A percentile compares a stretch with the other conserved stretches of the same genome.
phyloP scores from a whole-genome alignment of 2,329 filamentous ascomycete species.

The Acrocalymma vagum region DNA sequence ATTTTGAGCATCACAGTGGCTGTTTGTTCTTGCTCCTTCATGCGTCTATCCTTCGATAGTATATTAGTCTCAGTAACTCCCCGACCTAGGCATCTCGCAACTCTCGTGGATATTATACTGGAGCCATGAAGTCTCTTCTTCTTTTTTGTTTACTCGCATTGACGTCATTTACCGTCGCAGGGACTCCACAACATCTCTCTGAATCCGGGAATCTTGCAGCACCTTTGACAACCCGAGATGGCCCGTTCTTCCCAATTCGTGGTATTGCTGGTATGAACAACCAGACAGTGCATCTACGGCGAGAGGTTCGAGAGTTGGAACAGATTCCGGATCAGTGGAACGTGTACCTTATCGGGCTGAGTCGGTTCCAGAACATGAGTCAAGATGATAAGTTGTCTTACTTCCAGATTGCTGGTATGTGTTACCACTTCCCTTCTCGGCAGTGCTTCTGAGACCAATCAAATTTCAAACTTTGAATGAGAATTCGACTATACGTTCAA shows the following conservation, averaged over 20 bases:
- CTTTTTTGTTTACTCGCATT: too few relatives aligned
- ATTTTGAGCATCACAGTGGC: too few relatives aligned
- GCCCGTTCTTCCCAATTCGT: conserved; percentile 24
- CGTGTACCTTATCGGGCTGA: conserved; percentile 76
- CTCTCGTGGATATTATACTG: too few relatives aligned
- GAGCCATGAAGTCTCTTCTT: too few relatives aligned
- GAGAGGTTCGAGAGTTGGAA: conserved; percentile 73
- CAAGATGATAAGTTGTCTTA: conserved; percentile 73
- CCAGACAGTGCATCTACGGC: conserved; percentile 54
- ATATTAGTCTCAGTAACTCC: too few relatives aligned
- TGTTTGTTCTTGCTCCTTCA: too few relatives aligned
- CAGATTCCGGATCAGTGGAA: conserved; percentile 73
- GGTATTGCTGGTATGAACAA: conserved; percentile 26
- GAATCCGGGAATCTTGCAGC: conserved; percentile 2
- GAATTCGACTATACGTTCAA: too few relatives aligned
- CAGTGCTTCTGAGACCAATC: background rate
- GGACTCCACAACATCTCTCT: background rate
- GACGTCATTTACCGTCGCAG: too few relatives aligned
- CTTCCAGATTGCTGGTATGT: conserved; percentile 77
- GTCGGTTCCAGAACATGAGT: conserved; percentile 72
- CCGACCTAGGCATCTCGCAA: too few relatives aligned
- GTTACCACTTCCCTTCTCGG: background rate
- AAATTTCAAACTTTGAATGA: too few relatives aligned
- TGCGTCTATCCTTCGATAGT: too few relatives aligned
- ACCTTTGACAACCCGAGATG: conserved; percentile 11